Evolutionary conservation across 768 basidiomycete species (phyloP).

Genomic region (Boletus rubescentipes): DNA sequence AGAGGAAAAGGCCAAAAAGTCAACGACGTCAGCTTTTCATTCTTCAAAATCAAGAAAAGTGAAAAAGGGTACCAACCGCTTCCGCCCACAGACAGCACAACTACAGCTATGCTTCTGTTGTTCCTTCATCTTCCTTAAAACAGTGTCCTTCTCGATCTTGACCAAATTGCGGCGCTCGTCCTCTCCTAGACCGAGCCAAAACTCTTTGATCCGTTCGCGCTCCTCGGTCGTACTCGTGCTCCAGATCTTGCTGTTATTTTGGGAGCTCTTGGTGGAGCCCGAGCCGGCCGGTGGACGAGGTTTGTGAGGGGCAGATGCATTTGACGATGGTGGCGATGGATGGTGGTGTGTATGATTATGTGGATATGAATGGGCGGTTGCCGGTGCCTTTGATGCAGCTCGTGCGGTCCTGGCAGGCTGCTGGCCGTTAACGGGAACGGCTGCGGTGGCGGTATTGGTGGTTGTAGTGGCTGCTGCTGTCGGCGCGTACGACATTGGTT

Average conservation of each 20-base stretch:
- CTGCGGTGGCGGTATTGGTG: constrained; percentile 36
- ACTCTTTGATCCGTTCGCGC: constrained; percentile 95
- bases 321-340: constrained; percentile 44
- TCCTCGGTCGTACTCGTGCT: constrained; percentile 90
- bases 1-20: constrained; percentile 25
- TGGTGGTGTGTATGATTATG: constrained; percentile 54
- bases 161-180: constrained; percentile 89
- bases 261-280: constrained; percentile 23
- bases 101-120: constrained; percentile 96
- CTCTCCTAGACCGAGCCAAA: constrained; percentile 94
- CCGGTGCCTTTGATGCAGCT: constrained; percentile 59
- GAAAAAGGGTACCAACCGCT: constrained; percentile 68
- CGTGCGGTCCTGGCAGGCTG: constrained; percentile 41
- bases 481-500: constrained; percentile 75
- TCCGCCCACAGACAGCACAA: constrained; percentile 95
- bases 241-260: constrained; percentile 85
- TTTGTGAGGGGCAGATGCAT: constrained; percentile 33
- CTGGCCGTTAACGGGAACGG: constrained; percentile 30
- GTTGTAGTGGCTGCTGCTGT: constrained; percentile 23
- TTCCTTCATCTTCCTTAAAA: constrained; percentile 99
- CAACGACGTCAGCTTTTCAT: constrained; percentile 22
- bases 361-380: constrained; percentile 47
- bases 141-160: constrained; percentile 97
- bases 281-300: constrained; percentile 30
- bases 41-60: constrained; percentile 19